Percentiles rank a stretch among this genome's conserved stretches.
Evolutionary conservation across 164 flowering plant species (phyloP).

Genomic region (Dillenia turbinata): DNA sequence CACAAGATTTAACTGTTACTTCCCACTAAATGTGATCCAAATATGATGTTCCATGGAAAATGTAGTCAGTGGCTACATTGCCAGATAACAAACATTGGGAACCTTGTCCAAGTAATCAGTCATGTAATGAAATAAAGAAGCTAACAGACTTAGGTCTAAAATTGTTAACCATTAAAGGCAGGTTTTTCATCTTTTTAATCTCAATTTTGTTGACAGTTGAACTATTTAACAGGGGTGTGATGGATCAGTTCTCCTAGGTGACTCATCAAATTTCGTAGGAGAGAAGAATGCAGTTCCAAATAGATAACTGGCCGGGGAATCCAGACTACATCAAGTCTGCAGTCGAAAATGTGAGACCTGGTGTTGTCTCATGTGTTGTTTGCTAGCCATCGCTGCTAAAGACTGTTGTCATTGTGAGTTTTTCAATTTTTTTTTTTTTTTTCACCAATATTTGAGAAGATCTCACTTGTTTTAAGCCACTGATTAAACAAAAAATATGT

Average conservation of each 20-base stretch:
- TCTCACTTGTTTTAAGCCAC: neutral
- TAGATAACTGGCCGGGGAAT: constrained; percentile 47
- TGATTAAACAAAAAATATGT: neutral
- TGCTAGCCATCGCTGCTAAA: constrained; percentile 52
- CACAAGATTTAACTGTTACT: no score
- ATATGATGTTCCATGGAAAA: no score
- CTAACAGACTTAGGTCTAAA: no score
- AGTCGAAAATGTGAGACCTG: constrained; percentile 59
- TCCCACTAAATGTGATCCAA: no score
- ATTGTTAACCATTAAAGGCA: no score
- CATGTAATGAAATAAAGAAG: no score
- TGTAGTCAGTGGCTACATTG: no score
- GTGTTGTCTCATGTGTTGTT: constrained; percentile 69
- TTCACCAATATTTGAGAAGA: no score
- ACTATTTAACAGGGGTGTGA: constrained; percentile 53
- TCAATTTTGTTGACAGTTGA: neutral
- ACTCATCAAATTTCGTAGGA: constrained; percentile 52
- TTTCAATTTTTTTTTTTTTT: neutral
- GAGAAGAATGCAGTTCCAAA: constrained; percentile 64
- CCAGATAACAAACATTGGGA: no score
- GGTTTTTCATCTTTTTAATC: neutral
- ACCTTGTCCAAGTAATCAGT: no score
- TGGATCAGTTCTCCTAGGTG: constrained; percentile 63
- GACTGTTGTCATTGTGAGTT: constrained; percentile 50
- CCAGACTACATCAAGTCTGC: constrained; percentile 53